phyloP scores from a whole-genome alignment of 495 filamentous ascomycete species.

The Penicillium angulare region DNA sequence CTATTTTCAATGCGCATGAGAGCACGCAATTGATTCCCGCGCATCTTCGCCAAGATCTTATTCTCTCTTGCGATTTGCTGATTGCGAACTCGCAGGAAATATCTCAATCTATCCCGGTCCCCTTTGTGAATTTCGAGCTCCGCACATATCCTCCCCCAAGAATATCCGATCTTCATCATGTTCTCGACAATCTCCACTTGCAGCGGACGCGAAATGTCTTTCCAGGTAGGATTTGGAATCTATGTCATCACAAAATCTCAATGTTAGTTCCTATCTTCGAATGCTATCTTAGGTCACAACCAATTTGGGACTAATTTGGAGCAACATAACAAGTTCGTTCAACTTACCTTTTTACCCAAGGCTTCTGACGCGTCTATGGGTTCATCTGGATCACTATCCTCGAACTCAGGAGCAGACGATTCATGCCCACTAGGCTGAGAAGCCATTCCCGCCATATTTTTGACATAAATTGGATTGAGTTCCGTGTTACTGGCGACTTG shows the following conservation, averaged over 20 bases:
- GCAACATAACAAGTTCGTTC: not conserved
- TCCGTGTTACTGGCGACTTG: slow-evolving; percentile 33
- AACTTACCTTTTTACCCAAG: not conserved
- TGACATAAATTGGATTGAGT: slow-evolving; percentile 33
- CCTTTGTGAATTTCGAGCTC: slow-evolving; percentile 26
- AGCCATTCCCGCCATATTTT: slow-evolving; percentile 35
- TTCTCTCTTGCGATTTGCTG: slow-evolving; percentile 29
- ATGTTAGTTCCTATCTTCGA: no score
- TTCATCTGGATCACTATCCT: slow-evolving; percentile 24
- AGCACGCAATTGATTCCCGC: slow-evolving; percentile 26
- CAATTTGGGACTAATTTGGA: no score
- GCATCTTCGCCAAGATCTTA: slow-evolving; percentile 25
- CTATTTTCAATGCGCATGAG: slow-evolving; percentile 34
- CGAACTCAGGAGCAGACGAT: slow-evolving; percentile 3
- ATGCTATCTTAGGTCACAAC: no score
- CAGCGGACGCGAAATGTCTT: slow-evolving; percentile 30
- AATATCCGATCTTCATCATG: slow-evolving; percentile 16
- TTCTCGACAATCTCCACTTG: slow-evolving; percentile 38
- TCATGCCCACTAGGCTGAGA: slow-evolving; percentile 11
- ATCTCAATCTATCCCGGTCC: slow-evolving; percentile 16
- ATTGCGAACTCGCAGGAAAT: slow-evolving; percentile 19
- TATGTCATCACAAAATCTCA: not conserved
- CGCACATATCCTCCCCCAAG: slow-evolving; percentile 12
- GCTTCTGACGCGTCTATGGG: not conserved
- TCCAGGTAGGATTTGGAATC: slow-evolving; percentile 28